Evolutionary conservation across 768 basidiomycete genomes (phyloP).

Genomic region (Sutorius australiensis): DNA sequence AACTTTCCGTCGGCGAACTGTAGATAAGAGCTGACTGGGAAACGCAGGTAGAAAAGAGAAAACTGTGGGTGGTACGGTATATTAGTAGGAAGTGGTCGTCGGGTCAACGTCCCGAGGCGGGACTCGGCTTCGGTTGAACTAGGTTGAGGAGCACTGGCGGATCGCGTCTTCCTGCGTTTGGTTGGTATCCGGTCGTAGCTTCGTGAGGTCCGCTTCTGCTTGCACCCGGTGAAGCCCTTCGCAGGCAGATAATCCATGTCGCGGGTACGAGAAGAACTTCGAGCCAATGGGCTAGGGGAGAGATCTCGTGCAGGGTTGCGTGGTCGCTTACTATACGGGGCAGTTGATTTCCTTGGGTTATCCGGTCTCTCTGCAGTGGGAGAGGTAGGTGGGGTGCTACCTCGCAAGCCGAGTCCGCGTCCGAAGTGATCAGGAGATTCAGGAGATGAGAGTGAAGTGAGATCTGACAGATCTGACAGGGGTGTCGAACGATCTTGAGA

Average conservation of each 20-base stretch:
- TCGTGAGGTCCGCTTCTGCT: slow-evolving; percentile 16
- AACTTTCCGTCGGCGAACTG: slow-evolving; percentile 40
- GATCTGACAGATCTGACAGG: slow-evolving; percentile 27
- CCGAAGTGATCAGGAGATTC: slow-evolving; percentile 5
- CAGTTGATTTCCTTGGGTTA: background rate
- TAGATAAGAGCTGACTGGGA: slow-evolving; percentile 59
- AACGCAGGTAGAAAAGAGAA: slow-evolving; percentile 65
- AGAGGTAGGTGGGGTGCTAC: slow-evolving; percentile 20
- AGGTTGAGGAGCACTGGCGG: background rate
- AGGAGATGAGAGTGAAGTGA: slow-evolving; percentile 30
- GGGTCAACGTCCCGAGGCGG: slow-evolving; percentile 9
- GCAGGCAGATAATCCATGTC: slow-evolving; percentile 17
- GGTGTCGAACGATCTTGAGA: slow-evolving; percentile 20
- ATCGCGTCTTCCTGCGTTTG: slow-evolving; percentile 13
- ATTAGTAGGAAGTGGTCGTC: slow-evolving; percentile 49
- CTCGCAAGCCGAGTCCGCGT: slow-evolving; percentile 1
- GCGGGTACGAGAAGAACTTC: background rate
- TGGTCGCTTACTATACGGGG: background rate
- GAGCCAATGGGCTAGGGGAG: background rate
- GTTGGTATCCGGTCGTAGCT: slow-evolving; percentile 3
- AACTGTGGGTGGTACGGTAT: slow-evolving; percentile 49
- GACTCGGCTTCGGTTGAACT: background rate
- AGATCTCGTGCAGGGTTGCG: background rate
- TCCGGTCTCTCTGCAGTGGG: slow-evolving; percentile 1
- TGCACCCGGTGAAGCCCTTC: slow-evolving; percentile 10